Conservation (phyloP, 2,329 filamentous ascomycete genomes). For the Diaporthe citri region DNA sequence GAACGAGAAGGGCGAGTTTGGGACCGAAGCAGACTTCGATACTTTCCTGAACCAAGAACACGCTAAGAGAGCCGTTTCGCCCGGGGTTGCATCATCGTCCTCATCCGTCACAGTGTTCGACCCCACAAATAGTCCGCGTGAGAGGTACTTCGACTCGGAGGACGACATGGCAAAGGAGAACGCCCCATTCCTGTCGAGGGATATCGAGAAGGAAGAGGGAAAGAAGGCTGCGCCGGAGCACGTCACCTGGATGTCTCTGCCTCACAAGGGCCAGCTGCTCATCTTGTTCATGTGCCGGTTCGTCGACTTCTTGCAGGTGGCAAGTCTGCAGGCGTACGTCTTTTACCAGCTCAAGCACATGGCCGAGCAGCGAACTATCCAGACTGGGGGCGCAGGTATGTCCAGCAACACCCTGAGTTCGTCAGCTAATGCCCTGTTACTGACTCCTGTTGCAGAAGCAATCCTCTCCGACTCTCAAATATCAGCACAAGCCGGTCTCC, state of each 20-base stretch:
- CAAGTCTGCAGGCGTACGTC: constrained; percentile 77
- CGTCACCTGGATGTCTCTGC: constrained; percentile 78
- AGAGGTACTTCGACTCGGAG: constrained; percentile 35
- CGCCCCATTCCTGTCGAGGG: constrained; percentile 40
- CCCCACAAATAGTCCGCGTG: constrained; percentile 32
- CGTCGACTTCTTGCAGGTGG: constrained; percentile 80
- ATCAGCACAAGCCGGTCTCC: constrained; percentile 76
- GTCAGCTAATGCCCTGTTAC: not conserved
- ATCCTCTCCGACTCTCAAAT: constrained; percentile 67
- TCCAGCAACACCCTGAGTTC: not conserved
- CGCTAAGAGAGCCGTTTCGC: not conserved
- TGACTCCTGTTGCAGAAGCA: constrained; percentile 46
- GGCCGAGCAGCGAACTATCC: constrained; percentile 38
- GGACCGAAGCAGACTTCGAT: constrained; percentile 24
- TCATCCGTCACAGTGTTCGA: constrained; percentile 39
- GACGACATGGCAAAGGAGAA: constrained; percentile 35
- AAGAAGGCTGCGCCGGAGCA: constrained; percentile 35
- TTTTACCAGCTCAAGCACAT: constrained; percentile 82
- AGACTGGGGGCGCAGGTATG: constrained; percentile 36
- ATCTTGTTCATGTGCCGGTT: constrained; percentile 78
- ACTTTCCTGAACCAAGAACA: constrained; percentile 35
- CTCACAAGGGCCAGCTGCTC: constrained; percentile 77
- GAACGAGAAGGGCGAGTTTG: constrained; percentile 34
- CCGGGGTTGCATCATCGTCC: constrained; percentile 31
- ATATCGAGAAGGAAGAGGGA: constrained; percentile 31